Base-by-base conservation (phyloP, 306 rosid genomes). In the Gastrolobium bilobum region DNA sequence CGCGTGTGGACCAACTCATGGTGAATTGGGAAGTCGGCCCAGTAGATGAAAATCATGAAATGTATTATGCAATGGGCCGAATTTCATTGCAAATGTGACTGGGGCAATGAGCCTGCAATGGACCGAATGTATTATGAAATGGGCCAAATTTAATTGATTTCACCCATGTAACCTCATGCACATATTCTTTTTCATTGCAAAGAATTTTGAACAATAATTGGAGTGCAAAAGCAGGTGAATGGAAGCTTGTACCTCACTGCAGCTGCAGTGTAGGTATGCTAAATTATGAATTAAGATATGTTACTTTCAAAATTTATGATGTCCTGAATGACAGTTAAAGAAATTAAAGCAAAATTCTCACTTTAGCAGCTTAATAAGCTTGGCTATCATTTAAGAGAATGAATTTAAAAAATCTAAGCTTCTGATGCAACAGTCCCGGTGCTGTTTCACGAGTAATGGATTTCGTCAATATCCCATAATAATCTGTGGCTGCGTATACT, bases 101-200 rank as follows among this genome's bases (percentile, higher is more conserved):
- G 53, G 3, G 53, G 3, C 1, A 47, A 62, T 62, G 68, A 14
- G 47, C 3, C 15, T 40, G 52, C 15, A 40, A 15, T 65, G 35
- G 1, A 20, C 26, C 26, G 26, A 43, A 30, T 66, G 39, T 20
- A 43, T 26, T 65, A 15, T 40, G 52, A 8, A 7, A 40, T 31
- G 29, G 35, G 4, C 4, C 14, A 20, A 4, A 9, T 42, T 52
- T 40, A 5, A 14, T 20, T 20, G 15, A 42, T 67, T 67, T 4
- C 13, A 30, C 46, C 57, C 42, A 67, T 67, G 73, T 67, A 67
- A 39, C 57, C 73, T 29, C 72, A 66, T 66, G 54, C 72, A 43
- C 20, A 42, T 15, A 42, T 65, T 40, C 53, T 4, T 42, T 42
- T 39, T 63, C n/a, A 15, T 39, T 64, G 71, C 26, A 20, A 7